Conservation (phyloP, 106 monocot species). For the Agapanthus africanus region DNA sequence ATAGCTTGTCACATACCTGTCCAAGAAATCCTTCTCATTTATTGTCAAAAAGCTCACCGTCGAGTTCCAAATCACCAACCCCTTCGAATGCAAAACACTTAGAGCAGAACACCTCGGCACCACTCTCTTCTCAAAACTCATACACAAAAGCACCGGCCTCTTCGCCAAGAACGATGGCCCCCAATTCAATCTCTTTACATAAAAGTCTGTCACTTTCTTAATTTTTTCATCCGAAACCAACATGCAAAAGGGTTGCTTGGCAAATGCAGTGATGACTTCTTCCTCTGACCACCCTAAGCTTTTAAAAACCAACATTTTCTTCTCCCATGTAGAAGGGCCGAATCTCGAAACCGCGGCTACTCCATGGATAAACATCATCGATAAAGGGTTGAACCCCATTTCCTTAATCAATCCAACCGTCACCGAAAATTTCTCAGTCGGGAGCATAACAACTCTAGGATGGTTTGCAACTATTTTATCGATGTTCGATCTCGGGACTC, state of each 20-base stretch:
- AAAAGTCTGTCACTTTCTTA: slow-evolving; percentile 19
- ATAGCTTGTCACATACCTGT: slow-evolving; percentile 26
- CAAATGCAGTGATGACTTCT: slow-evolving; percentile 29
- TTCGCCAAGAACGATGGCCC: background rate
- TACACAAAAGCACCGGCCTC: slow-evolving; percentile 9
- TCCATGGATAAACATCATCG: slow-evolving; percentile 18
- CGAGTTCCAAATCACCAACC: background rate
- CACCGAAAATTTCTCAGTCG: slow-evolving; percentile 4
- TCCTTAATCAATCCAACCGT: slow-evolving; percentile 7
- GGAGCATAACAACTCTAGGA: slow-evolving; percentile 9
- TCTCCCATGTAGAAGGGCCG: slow-evolving; percentile 18
- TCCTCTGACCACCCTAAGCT: slow-evolving; percentile 50
- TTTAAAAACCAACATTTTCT: slow-evolving; percentile 20
- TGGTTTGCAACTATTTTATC: slow-evolving; percentile 1
- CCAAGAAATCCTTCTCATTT: slow-evolving; percentile 9
- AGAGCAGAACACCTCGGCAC: slow-evolving; percentile 34
- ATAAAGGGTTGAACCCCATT: slow-evolving; percentile 28
- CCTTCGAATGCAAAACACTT: slow-evolving; percentile 8
- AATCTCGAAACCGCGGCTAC: slow-evolving; percentile 10
- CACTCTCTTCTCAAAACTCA: slow-evolving; percentile 42
- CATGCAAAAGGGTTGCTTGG: slow-evolving; percentile 29
- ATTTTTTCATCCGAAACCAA: slow-evolving; percentile 24
- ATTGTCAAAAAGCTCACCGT: slow-evolving; percentile 4
- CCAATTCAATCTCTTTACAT: slow-evolving; percentile 11
- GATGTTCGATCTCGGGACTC: slow-evolving; percentile 18